Evolutionary conservation across 2,329 filamentous ascomycete species (phyloP).

Genomic region (Paraphaeosphaeria sporulosa): DNA sequence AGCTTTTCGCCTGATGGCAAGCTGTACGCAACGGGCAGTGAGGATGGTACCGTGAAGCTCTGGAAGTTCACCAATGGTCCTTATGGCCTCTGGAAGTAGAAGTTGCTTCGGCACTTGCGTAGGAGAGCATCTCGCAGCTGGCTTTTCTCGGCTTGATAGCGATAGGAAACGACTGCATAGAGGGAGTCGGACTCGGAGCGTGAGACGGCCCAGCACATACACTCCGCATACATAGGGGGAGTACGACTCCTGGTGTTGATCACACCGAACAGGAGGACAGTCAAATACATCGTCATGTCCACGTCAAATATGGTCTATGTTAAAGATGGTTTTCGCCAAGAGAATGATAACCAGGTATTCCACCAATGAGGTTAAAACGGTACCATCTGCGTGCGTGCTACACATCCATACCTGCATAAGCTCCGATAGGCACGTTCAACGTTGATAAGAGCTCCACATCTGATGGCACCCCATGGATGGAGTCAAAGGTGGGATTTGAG

Average conservation of each 20-base stretch:
- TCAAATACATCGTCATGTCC: background rate
- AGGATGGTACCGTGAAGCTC: slow-evolving; percentile 97
- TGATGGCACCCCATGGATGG: slow-evolving; percentile 7
- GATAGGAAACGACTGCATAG: background rate
- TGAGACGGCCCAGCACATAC: background rate
- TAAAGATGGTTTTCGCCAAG: background rate
- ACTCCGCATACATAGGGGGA: background rate
- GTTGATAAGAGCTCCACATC: slow-evolving; percentile 15
- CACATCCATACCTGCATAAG: slow-evolving; percentile 10
- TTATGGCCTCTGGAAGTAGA: slow-evolving; percentile 70
- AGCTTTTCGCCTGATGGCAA: slow-evolving; percentile 95
- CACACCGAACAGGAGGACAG: background rate
- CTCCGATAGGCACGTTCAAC: slow-evolving; percentile 17
- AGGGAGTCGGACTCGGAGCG: background rate
- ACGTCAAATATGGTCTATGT: background rate
- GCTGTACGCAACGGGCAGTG: slow-evolving; percentile 93
- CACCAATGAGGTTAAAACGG: slow-evolving; percentile 12
- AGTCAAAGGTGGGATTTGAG: slow-evolving; percentile 26
- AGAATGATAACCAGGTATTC: slow-evolving; percentile 1
- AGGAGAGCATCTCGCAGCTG: background rate
- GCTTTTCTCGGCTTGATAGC: background rate
- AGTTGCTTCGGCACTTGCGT: background rate
- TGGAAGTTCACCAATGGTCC: slow-evolving; percentile 73
- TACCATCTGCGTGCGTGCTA: slow-evolving; percentile 15
- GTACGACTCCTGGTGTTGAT: background rate